These are phyloP conservation scores for Moricandia arvensis DNA, from an alignment of 345 rosid genomes.

Conservation along the genomic window DNA sequence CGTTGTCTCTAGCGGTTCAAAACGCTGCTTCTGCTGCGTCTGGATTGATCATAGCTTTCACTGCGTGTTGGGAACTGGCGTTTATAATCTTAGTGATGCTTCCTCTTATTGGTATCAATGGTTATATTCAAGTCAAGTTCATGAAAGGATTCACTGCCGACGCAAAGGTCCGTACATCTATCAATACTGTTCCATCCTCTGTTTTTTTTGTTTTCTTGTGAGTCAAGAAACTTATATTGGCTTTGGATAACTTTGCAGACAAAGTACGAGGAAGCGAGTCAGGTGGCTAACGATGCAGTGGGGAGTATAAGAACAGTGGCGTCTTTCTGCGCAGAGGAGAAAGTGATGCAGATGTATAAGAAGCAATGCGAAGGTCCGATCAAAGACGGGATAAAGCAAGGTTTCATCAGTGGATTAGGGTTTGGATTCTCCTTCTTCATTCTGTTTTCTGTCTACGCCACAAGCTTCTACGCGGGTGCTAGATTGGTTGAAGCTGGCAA, in stretches of 20 bases:
- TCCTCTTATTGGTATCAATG: constrained; percentile 62
- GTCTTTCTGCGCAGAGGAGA: constrained; percentile 79
- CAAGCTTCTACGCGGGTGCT: constrained; percentile 73
- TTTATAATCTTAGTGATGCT: constrained; percentile 51
- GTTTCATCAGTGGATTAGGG: constrained; percentile 62
- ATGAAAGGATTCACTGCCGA: constrained; percentile 71
- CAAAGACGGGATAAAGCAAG: constrained; percentile 63
- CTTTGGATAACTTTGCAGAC: constrained; percentile 39
- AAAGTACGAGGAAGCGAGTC: constrained; percentile 81
- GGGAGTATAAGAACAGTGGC: constrained; percentile 85
- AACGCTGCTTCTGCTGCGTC: constrained; percentile 53
- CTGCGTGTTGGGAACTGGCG: constrained; percentile 67
- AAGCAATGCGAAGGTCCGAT: constrained; percentile 67
- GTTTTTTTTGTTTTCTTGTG: background rate
- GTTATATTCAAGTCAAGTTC: constrained; percentile 56
- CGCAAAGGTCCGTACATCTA: constrained; percentile 53
- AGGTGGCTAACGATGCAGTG: constrained; percentile 84
- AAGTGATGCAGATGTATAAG: constrained; percentile 61
- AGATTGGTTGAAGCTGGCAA: constrained; percentile 53
- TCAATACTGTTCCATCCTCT: background rate
- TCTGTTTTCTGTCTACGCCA: constrained; percentile 49
- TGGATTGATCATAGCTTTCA: constrained; percentile 67
- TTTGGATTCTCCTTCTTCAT: constrained; percentile 60
- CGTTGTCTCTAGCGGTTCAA: constrained; percentile 54
- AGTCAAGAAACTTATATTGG: background rate